Base-by-base conservation (phyloP, 176 grass and related monocot genomes). In the Oryza officinalis region DNA sequence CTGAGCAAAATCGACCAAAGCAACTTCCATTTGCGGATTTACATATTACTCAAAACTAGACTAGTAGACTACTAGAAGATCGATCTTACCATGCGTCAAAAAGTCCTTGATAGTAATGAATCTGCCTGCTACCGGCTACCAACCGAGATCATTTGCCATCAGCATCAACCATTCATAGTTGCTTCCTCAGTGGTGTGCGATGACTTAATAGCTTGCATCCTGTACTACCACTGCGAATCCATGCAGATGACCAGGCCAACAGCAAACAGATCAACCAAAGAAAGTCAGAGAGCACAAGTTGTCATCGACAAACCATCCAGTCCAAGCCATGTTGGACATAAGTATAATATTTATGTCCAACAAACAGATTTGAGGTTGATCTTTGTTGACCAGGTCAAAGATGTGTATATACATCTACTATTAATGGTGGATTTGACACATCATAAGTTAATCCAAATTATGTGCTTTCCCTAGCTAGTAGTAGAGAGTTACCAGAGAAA, bases 401-500 rank as follows among this genome's bases (percentile, higher is more conserved):
- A 11, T 61, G 13, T 17, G 18, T 50, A 5, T n/a, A 35, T 7
- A 33, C n/a, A 38, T 69, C 10, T 41, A 17, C 20, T 25, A 70
- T 22, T 23, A 11, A 60, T 60, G 57, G 22, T 60, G 22, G 18
- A 54, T 54, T 52, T 54, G 50, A 54, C 50, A 22, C 18, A 57
- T 57, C 4, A 57, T n/a, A 22, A 18, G 52, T 8, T 57, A 2
- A 11, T 61, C 2, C n/a, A 11, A 47, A 11, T 14, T 33, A 30
- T 6, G 28, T 10, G 26, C 23, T 35, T 33, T 13, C 33, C 20
- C 18, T 61, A 14, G 50, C 17, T 61, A 38, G 52, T 76, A 76
- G 74, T 76, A 76, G 18, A 18, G 50, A 76, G 20, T 20, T 76
- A 61, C 74, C 50, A 10, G 74, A 54, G 45, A 65, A 40, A 78